A percentile compares a stretch with the other conserved stretches of the same genome.
Conservation (phyloP, 2,329 filamentous ascomycete species). For the Pseudogymnoascus sp. region DNA sequence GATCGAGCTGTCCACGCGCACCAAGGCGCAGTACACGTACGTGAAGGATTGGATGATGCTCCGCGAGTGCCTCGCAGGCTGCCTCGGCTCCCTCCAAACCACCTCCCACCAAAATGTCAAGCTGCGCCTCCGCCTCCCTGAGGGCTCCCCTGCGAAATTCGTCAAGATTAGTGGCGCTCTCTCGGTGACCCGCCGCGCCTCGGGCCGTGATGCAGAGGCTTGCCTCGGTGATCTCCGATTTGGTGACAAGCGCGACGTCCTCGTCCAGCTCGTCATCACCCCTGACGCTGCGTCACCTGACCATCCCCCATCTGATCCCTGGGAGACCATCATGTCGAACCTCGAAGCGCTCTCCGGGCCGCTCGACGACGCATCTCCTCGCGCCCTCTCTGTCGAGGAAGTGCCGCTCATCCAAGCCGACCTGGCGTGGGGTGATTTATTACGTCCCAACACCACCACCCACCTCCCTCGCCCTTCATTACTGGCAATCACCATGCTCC, state of each 20-base stretch:
- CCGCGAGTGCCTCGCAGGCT: constrained; percentile 88
- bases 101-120: constrained; percentile 98
- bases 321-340: constrained; percentile 95
- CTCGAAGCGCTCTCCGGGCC: constrained; percentile 86
- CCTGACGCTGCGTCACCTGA: constrained; percentile 75
- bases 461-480: constrained; percentile 85
- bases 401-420: constrained; percentile 93
- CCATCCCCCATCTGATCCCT: constrained; percentile 81
- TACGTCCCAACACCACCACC: constrained; percentile 76
- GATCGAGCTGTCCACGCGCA: constrained; percentile 92
- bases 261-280: constrained; percentile 87
- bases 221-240: constrained; percentile 86
- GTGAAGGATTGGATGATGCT: constrained; percentile 99
- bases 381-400: constrained; percentile 81
- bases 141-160: constrained; percentile 95
- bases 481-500: constrained; percentile 91
- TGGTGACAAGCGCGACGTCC: constrained; percentile 86
- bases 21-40: constrained; percentile 95
- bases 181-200: constrained; percentile 92
- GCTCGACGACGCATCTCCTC: constrained; percentile 70
- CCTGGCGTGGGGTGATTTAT: constrained; percentile 84
- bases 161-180: constrained; percentile 96
- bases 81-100: constrained; percentile 82
- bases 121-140: constrained; percentile 84
- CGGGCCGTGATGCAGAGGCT: constrained; percentile 88